A percentile compares a stretch with the other conserved stretches of the same genome.
phyloP scores from a whole-genome alignment of 75 land plant genomes.

The Picea sitchensis region DNA sequence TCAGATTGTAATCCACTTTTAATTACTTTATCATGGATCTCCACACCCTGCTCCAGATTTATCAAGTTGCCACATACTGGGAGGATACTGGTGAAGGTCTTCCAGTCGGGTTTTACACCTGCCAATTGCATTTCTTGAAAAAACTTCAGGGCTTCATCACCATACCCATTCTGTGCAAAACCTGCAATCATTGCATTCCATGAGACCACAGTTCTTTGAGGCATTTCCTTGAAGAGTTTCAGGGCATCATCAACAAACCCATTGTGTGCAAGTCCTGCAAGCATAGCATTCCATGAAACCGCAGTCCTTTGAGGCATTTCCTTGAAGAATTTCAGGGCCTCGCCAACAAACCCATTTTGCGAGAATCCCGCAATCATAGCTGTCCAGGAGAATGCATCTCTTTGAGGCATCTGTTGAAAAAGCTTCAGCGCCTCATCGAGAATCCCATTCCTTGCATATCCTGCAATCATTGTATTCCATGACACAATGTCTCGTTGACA shows the following conservation, averaged over 20 bases:
- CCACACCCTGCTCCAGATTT: constrained; percentile 36
- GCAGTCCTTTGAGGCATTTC: neutral
- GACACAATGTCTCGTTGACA: constrained; percentile 14
- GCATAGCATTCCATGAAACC: neutral
- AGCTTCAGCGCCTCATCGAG: constrained; percentile 21
- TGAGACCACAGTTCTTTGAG: no score
- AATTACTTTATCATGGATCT: constrained; percentile 25
- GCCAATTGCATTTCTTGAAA: constrained; percentile 6
- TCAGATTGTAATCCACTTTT: constrained; percentile 13
- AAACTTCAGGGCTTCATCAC: no score
- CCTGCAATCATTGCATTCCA: no score
- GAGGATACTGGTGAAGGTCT: neutral
- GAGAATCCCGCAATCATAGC: neutral
- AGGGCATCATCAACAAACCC: no score
- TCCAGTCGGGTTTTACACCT: neutral
- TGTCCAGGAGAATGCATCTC: neutral
- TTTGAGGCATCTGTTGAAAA: constrained; percentile 14
- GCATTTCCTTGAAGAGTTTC: no score
- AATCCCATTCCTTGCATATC: constrained; percentile 16
- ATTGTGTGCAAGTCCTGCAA: neutral
- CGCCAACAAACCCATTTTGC: neutral
- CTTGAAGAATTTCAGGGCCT: neutral
- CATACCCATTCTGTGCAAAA: no score
- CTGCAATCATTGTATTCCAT: constrained; percentile 25
- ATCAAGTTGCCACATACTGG: constrained; percentile 19